These are phyloP conservation scores for Ceratocystis smalleyi DNA, from an alignment of 2,329 filamentous ascomycete species.

Conservation along the genomic window DNA sequence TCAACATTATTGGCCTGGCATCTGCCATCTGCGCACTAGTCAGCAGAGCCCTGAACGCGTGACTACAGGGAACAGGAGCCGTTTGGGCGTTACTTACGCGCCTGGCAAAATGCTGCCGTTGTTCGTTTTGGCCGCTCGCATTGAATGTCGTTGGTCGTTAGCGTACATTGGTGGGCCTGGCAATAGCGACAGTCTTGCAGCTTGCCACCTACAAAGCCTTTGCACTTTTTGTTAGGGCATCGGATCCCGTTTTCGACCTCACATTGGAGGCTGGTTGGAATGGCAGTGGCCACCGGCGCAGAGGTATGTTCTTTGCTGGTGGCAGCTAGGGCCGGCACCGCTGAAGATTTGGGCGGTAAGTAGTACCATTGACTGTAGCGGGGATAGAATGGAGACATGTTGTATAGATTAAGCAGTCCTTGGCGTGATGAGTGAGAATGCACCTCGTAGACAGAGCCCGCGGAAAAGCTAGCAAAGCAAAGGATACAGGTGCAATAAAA, in stretches of 20 bases:
- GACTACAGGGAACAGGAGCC: neutral
- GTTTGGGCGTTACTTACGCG: conserved; percentile 9
- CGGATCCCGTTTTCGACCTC: conserved; percentile 7
- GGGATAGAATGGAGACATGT: neutral
- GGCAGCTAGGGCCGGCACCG: neutral
- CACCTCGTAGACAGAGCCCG: neutral
- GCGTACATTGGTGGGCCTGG: conserved; percentile 9
- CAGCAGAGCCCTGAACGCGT: neutral
- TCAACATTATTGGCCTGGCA: conserved; percentile 14
- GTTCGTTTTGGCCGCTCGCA: conserved; percentile 13
- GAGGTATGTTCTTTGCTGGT: neutral
- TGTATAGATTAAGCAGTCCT: neutral
- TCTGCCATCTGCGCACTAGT: conserved; percentile 15
- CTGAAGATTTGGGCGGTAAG: neutral
- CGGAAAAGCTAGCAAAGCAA: neutral
- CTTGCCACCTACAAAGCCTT: neutral
- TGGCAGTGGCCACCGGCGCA: neutral
- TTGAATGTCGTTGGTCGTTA: neutral
- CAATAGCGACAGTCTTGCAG: neutral
- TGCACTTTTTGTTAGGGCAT: conserved; percentile 6
- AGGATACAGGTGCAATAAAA: neutral
- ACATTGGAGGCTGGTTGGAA: neutral
- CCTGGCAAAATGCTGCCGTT: conserved; percentile 1
- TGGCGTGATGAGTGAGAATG: neutral
- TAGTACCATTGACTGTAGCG: neutral